A percentile compares a stretch with the other conserved stretches of the same genome.
These are phyloP conservation scores for Pittosporum tobira DNA, from an alignment of 129 eudicot species.

Conservation along the genomic window DNA sequence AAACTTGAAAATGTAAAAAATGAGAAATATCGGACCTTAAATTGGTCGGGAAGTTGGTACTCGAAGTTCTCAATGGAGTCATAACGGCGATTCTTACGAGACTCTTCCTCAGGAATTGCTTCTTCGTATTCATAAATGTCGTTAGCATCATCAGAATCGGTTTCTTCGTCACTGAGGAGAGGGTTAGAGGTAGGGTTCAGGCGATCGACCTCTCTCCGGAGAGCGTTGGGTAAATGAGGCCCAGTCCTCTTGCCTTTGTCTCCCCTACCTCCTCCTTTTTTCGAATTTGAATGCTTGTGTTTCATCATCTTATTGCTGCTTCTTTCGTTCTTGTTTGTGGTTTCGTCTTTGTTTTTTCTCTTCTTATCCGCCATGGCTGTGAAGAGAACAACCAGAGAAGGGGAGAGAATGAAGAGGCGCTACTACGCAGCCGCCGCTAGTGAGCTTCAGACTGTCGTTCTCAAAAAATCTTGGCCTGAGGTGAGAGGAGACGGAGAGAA, in stretches of 20 bases:
- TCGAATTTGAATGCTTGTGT: conserved; percentile 7
- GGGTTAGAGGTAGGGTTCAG: conserved; percentile 14
- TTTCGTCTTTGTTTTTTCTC: conserved; percentile 22
- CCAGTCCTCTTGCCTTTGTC: conserved; percentile 35
- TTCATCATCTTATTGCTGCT: conserved; percentile 13
- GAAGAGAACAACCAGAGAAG: not conserved
- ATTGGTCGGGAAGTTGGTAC: conserved; percentile 52
- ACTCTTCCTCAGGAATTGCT: conserved; percentile 57
- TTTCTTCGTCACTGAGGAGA: conserved; percentile 25
- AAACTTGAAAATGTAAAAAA: not conserved
- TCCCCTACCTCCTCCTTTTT: conserved; percentile 15
- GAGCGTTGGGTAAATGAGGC: conserved; percentile 63
- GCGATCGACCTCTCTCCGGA: conserved; percentile 38
- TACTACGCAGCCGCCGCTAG: too few relatives aligned
- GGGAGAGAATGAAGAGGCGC: too few relatives aligned
- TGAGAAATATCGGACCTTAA: conserved; percentile 26
- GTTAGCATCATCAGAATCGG: conserved; percentile 33
- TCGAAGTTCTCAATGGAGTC: conserved; percentile 70
- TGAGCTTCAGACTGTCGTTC: too few relatives aligned
- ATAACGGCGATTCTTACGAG: conserved; percentile 61
- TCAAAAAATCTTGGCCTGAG: too few relatives aligned
- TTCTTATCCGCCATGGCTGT: conserved; percentile 37
- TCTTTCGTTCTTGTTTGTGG: conserved; percentile 1
- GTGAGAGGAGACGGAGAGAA: too few relatives aligned
- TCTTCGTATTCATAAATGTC: conserved; percentile 83